These are phyloP conservation scores for Pestalotiopsis sp. DNA, from an alignment of 2,329 filamentous ascomycete species.

Conservation along the genomic window DNA sequence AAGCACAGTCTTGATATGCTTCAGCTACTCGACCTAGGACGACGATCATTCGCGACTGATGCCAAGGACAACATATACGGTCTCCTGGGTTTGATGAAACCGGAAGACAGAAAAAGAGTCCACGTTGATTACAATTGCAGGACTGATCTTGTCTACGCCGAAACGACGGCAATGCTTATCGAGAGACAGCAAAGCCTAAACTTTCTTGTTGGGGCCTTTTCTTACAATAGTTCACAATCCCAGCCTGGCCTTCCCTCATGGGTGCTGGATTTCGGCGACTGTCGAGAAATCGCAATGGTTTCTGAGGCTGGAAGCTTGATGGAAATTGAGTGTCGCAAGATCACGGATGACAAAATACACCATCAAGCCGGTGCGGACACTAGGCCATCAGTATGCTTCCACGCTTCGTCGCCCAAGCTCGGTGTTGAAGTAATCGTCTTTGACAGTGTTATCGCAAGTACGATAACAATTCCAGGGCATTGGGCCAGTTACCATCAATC, in stretches of 20 bases:
- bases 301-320: too few relatives aligned
- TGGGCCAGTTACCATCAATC: too few relatives aligned
- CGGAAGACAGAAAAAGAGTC: neutral
- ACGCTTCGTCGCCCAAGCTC: too few relatives aligned
- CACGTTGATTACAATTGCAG: neutral
- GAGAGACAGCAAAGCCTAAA: neutral
- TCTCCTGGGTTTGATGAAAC: neutral
- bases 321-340: too few relatives aligned
- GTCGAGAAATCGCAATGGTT: neutral
- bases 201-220: neutral
- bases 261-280: neutral
- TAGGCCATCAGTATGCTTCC: too few relatives aligned
- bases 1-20: neutral
- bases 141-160: neutral
- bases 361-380: too few relatives aligned
- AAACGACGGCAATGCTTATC: neutral
- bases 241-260: neutral
- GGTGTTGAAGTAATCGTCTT: too few relatives aligned
- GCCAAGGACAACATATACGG: neutral
- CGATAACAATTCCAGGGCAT: too few relatives aligned
- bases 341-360: too few relatives aligned
- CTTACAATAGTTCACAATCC: neutral
- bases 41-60: neutral
- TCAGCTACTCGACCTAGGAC: neutral
- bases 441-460: too few relatives aligned